Base-by-base conservation (phyloP, 495 filamentous ascomycete genomes). In the Stereocaulon alpinum region DNA sequence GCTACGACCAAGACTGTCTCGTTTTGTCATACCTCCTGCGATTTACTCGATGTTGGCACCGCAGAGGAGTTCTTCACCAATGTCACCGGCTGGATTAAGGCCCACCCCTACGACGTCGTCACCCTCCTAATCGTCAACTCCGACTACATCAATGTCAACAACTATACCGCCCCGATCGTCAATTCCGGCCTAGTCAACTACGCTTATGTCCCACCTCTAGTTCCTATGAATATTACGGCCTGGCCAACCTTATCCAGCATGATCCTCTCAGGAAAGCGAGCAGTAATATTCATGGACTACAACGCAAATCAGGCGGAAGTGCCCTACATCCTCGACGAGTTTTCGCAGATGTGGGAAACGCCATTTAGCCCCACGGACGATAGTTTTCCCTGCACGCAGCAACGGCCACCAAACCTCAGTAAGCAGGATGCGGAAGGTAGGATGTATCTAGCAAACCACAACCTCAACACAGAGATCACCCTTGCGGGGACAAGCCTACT, bases 381-480 rank as follows among this genome's bases (percentile, higher is more conserved):
- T 14, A 65, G 57, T 22, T 86, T 86, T 68, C 82, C 83, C 1
- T 86, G 83, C 66, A 80, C 74, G 0, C 65, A 74, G 56, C 74
- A 84, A 63, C 74, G 83, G 3, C 83, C 83, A 20, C 84, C 88
- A 0, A 76, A 78, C 6, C 68, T 91, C 57, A 66, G 70, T 14
- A 62, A 68, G 6, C 66, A 76, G 6, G 76, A 82, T 29, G 81
- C 81, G 1, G 70, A 73, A 59, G 74, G 78, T 6, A 75, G 86
- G 51, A 77, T 96, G 76, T 94, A 94, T 61, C 83, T 96, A 73
- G 88, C 88, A 59, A 97, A 97, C 64, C 92, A 97, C 70, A 96
- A 96, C 68, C 73, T 95, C 27, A 94, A 95, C 68, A 72, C 85
- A 47, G 79, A 90, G 63, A 73, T 94, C 37, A 77, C 74, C 40